Conservation (phyloP, 2,329 filamentous ascomycete species). For the Xylaria sp. region DNA sequence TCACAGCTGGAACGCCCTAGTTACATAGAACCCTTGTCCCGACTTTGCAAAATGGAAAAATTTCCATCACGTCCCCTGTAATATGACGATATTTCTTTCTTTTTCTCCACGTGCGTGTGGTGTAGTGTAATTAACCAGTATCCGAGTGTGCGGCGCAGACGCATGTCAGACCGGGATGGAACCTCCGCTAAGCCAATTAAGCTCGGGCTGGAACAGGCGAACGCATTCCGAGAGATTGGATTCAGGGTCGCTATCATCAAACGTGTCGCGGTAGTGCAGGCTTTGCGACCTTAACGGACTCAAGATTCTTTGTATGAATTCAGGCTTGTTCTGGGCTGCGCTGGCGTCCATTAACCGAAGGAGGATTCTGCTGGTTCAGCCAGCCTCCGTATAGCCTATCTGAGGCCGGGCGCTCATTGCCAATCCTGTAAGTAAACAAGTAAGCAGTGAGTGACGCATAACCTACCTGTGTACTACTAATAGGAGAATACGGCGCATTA, state of each 20-base stretch:
- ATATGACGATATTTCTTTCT: conserved; percentile 6
- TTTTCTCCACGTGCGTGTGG: conserved; percentile 17
- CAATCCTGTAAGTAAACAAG: background rate
- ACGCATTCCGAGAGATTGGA: conserved; percentile 30
- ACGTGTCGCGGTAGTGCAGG: background rate
- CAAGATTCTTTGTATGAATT: background rate
- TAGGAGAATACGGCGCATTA: background rate
- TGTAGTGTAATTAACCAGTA: conserved; percentile 1
- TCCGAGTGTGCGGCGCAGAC: conserved; percentile 24
- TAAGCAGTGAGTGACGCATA: background rate
- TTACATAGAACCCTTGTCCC: background rate
- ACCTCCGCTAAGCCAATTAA: conserved; percentile 19
- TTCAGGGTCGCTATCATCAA: conserved; percentile 4
- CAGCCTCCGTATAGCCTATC: conserved; percentile 23
- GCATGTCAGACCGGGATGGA: conserved; percentile 34
- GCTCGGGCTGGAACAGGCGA: background rate
- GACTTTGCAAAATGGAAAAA: background rate
- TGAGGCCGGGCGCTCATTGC: background rate
- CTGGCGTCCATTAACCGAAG: background rate
- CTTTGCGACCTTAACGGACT: background rate
- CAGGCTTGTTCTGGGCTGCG: background rate
- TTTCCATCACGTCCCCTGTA: background rate
- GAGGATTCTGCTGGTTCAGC: conserved; percentile 2
- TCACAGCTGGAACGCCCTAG: background rate
- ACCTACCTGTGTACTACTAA: too few relatives aligned